A percentile compares a stretch with the other conserved stretches of the same genome.
Conservation (phyloP, 768 basidiomycete species). For the Xerocomellus dryophilus region DNA sequence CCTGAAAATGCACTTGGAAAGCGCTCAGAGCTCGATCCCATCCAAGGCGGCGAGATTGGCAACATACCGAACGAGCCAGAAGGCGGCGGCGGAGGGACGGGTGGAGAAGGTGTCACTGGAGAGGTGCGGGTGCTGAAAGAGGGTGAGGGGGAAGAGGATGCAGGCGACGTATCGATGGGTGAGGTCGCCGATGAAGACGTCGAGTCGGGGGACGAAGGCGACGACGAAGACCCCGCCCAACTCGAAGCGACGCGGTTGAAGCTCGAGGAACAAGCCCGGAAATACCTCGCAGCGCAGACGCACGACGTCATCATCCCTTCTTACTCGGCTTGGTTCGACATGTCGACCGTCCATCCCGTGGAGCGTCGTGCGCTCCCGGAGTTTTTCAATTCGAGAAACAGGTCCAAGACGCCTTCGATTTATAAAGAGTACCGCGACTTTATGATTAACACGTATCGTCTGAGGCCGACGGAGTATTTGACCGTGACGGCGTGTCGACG, state of each 20-base stretch:
- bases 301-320: slow-evolving; percentile 97
- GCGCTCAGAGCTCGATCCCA: slow-evolving; percentile 83
- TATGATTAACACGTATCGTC: slow-evolving; percentile 97
- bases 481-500: slow-evolving; percentile 96
- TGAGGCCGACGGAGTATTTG: slow-evolving; percentile 91
- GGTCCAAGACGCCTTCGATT: slow-evolving; percentile 92
- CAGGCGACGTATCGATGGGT: slow-evolving; percentile 77
- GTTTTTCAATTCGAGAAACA: slow-evolving; percentile 95
- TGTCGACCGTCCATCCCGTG: slow-evolving; percentile 88
- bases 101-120: slow-evolving; percentile 24
- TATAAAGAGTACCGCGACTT: slow-evolving; percentile 99
- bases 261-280: slow-evolving; percentile 83
- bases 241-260: slow-evolving; percentile 75
- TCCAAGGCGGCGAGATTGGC: slow-evolving; percentile 72
- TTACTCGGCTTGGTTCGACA: slow-evolving; percentile 97
- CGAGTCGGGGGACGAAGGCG: slow-evolving; percentile 77
- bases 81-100: slow-evolving; percentile 13
- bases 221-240: slow-evolving; percentile 83
- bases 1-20: slow-evolving; percentile 79
- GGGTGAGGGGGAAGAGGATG: slow-evolving; percentile 64
- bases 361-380: slow-evolving; percentile 92
- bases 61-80: slow-evolving; percentile 53
- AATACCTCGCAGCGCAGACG: slow-evolving; percentile 95
- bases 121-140: slow-evolving; percentile 43
- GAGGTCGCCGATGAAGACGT: slow-evolving; percentile 73